phyloP scores from a whole-genome alignment of 169 alveolate genomes.

The Plasmodium gaboni region DNA sequence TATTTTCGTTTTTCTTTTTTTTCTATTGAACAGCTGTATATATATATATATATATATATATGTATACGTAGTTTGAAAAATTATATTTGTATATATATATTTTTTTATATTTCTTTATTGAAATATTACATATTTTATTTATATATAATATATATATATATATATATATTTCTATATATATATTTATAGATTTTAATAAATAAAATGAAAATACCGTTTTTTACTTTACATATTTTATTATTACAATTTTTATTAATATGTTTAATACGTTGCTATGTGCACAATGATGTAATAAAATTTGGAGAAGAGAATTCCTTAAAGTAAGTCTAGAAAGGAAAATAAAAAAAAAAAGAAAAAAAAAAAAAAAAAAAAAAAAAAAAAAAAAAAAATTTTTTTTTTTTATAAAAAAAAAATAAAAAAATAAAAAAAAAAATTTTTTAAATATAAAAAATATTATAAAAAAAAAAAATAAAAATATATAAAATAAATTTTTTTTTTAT shows the following conservation, averaged over 20 bases:
- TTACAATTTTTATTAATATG: background rate
- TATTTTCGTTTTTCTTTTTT: too few relatives aligned
- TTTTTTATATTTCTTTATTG: too few relatives aligned
- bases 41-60: too few relatives aligned
- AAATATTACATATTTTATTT: too few relatives aligned
- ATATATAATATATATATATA: background rate
- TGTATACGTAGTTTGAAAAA: too few relatives aligned
- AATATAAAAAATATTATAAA: background rate
- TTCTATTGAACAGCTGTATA: too few relatives aligned
- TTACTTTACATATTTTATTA: conserved; percentile 1
- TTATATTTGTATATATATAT: too few relatives aligned
- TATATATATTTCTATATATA: background rate
- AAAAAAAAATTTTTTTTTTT: background rate
- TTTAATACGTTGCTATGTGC: conserved; percentile 8
- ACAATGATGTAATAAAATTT: conserved; percentile 29
- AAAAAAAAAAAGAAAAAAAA: background rate
- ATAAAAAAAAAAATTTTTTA: background rate
- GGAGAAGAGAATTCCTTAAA: conserved; percentile 44
- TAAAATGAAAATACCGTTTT: conserved; percentile 32
- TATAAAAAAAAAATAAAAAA: background rate
- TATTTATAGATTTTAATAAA: background rate
- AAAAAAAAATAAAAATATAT: background rate
- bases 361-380: background rate
- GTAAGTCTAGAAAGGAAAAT: conserved; percentile 18
- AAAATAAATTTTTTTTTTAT: background rate